Evolutionary conservation across 2,329 filamentous ascomycete genomes (phyloP).

Genomic region (Ophiocordyceps sinensis): DNA sequence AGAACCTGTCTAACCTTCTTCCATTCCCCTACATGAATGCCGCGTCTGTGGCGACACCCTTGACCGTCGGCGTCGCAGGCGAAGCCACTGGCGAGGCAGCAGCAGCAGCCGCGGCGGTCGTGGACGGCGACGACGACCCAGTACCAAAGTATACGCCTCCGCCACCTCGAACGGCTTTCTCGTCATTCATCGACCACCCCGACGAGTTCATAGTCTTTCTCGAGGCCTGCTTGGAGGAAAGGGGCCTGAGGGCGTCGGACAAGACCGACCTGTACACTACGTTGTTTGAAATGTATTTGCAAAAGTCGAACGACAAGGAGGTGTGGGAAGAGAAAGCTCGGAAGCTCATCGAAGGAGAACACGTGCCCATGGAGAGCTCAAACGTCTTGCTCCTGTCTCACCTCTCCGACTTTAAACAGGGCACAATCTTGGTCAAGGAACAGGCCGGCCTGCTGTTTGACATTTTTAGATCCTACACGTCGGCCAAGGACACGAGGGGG

Average conservation of each 20-base stretch:
- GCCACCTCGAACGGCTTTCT: conserved; percentile 79
- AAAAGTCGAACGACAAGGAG: conserved; percentile 67
- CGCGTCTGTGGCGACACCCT: conserved; percentile 38
- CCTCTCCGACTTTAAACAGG: conserved; percentile 76
- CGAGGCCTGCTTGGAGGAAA: conserved; percentile 68
- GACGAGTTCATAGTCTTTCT: conserved; percentile 86
- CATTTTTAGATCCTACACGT: conserved; percentile 92
- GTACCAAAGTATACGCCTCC: conserved; percentile 58
- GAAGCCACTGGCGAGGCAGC: conserved; percentile 36
- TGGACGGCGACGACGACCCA: conserved; percentile 31
- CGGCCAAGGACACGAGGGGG: conserved; percentile 78
- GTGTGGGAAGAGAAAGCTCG: conserved; percentile 89
- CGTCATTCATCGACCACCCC: conserved; percentile 88
- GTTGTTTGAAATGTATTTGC: conserved; percentile 94
- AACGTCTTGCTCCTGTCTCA: conserved; percentile 89
- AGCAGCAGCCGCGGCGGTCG: conserved; percentile 18
- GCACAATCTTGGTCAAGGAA: conserved; percentile 84
- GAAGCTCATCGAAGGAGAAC: conserved; percentile 66
- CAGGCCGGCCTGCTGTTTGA: conserved; percentile 85
- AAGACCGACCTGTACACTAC: conserved; percentile 85
- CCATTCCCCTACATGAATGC: conserved; percentile 75
- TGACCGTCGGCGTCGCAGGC: conserved; percentile 32
- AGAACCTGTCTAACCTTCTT: conserved; percentile 71
- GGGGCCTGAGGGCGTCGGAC: conserved; percentile 57
- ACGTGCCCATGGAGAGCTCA: conserved; percentile 81